Conservation (phyloP, 1,139 yeast species). For the Entelexis paramagnoliae region DNA sequence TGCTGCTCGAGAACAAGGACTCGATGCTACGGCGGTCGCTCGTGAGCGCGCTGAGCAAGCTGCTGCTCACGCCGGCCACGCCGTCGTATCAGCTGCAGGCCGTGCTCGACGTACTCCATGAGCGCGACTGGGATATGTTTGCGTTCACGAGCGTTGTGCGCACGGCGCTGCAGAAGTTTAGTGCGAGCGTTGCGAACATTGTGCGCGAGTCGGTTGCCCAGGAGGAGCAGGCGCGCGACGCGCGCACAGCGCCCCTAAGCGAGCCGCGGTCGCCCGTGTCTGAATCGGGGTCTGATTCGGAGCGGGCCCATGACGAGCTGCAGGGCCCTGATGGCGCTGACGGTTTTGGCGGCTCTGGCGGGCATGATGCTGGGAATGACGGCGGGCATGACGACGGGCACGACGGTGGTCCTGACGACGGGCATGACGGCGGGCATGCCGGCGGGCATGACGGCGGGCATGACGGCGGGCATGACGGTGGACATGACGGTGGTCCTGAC, state of each 20-base stretch:
- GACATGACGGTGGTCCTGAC: too few relatives aligned
- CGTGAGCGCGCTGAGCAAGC: background rate
- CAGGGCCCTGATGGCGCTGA: too few relatives aligned
- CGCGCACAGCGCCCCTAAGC: background rate
- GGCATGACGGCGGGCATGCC: too few relatives aligned
- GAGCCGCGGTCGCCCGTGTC: too few relatives aligned
- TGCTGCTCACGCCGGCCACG: constrained; percentile 1
- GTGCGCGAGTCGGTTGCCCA: background rate
- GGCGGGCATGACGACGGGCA: too few relatives aligned
- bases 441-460: too few relatives aligned
- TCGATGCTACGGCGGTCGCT: constrained; percentile 8
- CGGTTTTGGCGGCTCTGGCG: too few relatives aligned
- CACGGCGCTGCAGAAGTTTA: background rate
- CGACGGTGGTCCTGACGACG: too few relatives aligned
- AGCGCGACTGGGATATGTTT: background rate
- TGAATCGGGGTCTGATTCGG: too few relatives aligned
- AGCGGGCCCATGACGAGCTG: too few relatives aligned
- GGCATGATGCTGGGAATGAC: too few relatives aligned
- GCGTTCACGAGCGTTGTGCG: background rate
- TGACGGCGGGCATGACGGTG: too few relatives aligned
- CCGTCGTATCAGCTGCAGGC: background rate
- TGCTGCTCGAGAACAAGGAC: background rate
- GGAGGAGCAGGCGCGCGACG: background rate
- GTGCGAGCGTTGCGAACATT: background rate
- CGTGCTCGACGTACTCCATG: background rate